phyloP scores from a whole-genome alignment of 192 early-diverging fungal genomes.

The Tieghemiomyces parasiticus region DNA sequence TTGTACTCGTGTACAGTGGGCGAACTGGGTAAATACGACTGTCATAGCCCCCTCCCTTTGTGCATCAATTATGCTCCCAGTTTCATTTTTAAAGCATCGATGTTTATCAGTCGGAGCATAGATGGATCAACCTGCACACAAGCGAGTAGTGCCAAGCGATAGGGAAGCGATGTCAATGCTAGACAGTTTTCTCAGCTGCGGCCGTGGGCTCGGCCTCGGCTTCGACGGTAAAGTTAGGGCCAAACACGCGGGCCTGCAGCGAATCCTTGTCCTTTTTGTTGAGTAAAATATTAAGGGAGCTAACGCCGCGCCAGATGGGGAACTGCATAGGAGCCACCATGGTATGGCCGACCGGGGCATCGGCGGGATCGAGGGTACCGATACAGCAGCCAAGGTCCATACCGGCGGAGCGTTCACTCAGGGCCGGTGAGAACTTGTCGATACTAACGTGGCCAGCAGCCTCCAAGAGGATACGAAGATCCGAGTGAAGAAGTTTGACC shows the following conservation, averaged over 20 bases:
- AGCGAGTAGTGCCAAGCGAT: too few relatives aligned
- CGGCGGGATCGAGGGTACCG: conserved; percentile 33
- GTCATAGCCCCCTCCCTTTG: too few relatives aligned
- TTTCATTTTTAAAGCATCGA: too few relatives aligned
- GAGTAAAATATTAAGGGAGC: conserved; percentile 56
- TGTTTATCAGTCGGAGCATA: too few relatives aligned
- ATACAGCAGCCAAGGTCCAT: conserved; percentile 38
- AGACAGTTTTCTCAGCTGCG: too few relatives aligned
- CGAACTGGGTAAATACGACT: too few relatives aligned
- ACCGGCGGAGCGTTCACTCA: conserved; percentile 20
- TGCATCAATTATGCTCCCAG: too few relatives aligned
- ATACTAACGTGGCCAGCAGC: conserved; percentile 34
- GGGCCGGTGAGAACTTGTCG: conserved; percentile 24
- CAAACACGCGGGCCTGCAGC: conserved; percentile 30
- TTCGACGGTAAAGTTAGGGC: neutral
- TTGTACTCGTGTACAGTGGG: too few relatives aligned
- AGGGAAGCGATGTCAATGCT: too few relatives aligned
- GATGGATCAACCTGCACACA: too few relatives aligned
- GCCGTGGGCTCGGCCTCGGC: neutral
- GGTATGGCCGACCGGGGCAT: conserved; percentile 13
- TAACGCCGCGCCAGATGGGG: conserved; percentile 57
- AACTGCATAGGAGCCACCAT: conserved; percentile 32
- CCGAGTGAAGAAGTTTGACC: conserved; percentile 27
- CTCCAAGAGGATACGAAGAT: conserved; percentile 31
- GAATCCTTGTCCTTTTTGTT: conserved; percentile 57